Conservation (phyloP, 345 rosid species). For the Turnera subulata region DNA sequence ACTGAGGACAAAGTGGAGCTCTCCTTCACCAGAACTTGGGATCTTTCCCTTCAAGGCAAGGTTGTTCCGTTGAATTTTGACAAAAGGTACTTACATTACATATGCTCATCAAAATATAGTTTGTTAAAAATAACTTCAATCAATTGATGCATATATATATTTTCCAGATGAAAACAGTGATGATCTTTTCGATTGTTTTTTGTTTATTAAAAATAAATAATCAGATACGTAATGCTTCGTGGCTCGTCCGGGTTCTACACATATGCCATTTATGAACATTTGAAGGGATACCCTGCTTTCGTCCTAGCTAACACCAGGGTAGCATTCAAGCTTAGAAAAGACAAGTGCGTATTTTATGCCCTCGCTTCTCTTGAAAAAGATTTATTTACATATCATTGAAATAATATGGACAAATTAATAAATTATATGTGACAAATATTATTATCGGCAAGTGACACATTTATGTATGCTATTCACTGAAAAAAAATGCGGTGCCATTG, state of each 20-base stretch:
- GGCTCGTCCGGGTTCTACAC: constrained; percentile 22
- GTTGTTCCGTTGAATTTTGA: constrained; percentile 19
- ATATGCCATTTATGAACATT: constrained; percentile 20
- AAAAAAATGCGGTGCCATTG: background rate
- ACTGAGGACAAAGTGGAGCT: constrained; percentile 12
- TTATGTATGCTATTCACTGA: background rate
- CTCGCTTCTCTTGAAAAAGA: too few species aligned
- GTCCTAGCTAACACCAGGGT: constrained; percentile 14
- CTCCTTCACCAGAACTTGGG: constrained; percentile 20
- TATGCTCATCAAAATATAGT: too few species aligned
- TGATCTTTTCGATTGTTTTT: background rate
- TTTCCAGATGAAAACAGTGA: background rate
- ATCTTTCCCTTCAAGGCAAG: constrained; percentile 8
- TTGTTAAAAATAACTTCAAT: too few species aligned
- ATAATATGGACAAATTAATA: too few species aligned
- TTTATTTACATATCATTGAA: too few species aligned
- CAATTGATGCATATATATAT: too few species aligned
- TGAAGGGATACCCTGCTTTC: constrained; percentile 14
- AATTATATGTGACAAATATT: too few species aligned
- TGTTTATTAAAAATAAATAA: background rate
- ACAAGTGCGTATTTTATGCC: constrained; percentile 2
- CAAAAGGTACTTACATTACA: constrained; percentile 16
- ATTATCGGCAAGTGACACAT: background rate
- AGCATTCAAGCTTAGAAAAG: constrained; percentile 15
- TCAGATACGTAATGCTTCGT: constrained; percentile 17